Conservation (phyloP, 1,139 yeast genomes). For the Yamadazyma kanchanaburiensis region DNA sequence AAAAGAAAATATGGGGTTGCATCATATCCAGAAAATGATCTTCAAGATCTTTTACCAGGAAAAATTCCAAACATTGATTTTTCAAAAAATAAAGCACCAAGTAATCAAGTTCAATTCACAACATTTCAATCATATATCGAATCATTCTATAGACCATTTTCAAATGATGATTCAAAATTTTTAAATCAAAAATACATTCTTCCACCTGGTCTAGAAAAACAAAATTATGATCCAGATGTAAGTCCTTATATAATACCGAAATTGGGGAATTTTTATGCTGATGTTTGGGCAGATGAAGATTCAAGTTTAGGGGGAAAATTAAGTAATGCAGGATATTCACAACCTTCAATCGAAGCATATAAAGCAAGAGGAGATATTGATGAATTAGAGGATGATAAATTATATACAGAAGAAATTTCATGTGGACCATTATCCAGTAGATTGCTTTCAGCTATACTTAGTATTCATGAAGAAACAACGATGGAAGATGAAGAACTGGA, state of each 20-base stretch:
- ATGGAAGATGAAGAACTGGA: slow-evolving; percentile 21
- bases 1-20: slow-evolving; percentile 85
- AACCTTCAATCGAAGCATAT: slow-evolving; percentile 41
- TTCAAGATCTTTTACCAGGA: slow-evolving; percentile 80
- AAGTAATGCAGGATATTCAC: slow-evolving; percentile 35
- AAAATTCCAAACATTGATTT: slow-evolving; percentile 83
- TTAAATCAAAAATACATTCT: slow-evolving; percentile 57
- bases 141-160: slow-evolving; percentile 72
- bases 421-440: slow-evolving; percentile 94
- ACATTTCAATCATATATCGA: slow-evolving; percentile 86
- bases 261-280: slow-evolving; percentile 76
- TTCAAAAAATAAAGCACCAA: slow-evolving; percentile 73
- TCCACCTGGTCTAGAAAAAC: slow-evolving; percentile 49
- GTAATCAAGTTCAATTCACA: slow-evolving; percentile 88
- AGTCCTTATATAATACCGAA: slow-evolving; percentile 79
- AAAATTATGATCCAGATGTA: slow-evolving; percentile 59
- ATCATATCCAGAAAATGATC: slow-evolving; percentile 77
- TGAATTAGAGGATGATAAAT: slow-evolving; percentile 54
- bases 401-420: slow-evolving; percentile 73
- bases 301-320: slow-evolving; percentile 40
- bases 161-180: slow-evolving; percentile 78
- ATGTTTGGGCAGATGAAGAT: slow-evolving; percentile 86
- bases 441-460: slow-evolving; percentile 73
- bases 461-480: slow-evolving; percentile 44
- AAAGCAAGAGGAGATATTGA: slow-evolving; percentile 64